Percentiles rank a stretch among this genome's conserved stretches.
phyloP scores from a whole-genome alignment of 1,139 yeast species.

The Lizanozyma gosingica region DNA sequence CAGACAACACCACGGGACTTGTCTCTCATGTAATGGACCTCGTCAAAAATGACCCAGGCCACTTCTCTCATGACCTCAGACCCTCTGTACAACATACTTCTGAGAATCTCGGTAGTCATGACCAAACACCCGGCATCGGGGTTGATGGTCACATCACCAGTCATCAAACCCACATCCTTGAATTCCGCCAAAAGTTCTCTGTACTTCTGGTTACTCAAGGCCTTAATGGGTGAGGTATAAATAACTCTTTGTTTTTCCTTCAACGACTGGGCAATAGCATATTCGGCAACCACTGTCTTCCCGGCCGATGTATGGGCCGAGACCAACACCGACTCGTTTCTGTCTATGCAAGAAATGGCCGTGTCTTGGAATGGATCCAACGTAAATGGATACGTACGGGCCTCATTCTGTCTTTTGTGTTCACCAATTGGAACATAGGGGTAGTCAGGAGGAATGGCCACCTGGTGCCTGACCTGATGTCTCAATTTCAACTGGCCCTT shows the following conservation, averaged over 20 bases:
- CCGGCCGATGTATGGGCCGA: slow-evolving; percentile 99
- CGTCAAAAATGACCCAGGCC: slow-evolving; percentile 94
- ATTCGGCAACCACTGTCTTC: slow-evolving; percentile 97
- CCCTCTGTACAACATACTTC: slow-evolving; percentile 90
- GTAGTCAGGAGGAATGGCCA: slow-evolving; percentile 87
- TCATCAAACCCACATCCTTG: slow-evolving; percentile 94
- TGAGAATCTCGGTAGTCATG: slow-evolving; percentile 93
- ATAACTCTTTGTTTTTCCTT: slow-evolving; percentile 89
- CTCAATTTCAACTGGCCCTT: slow-evolving; percentile 53
- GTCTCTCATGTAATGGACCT: slow-evolving; percentile 94
- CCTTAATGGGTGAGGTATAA: slow-evolving; percentile 95
- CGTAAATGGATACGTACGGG: slow-evolving; percentile 83
- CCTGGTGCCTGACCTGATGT: slow-evolving; percentile 97
- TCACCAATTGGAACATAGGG: slow-evolving; percentile 83
- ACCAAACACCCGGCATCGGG: slow-evolving; percentile 96
- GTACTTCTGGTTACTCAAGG: slow-evolving; percentile 91
- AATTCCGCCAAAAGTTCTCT: slow-evolving; percentile 88
- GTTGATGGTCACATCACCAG: slow-evolving; percentile 96
- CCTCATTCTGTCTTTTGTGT: slow-evolving; percentile 65
- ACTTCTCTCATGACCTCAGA: slow-evolving; percentile 95
- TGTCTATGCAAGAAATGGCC: slow-evolving; percentile 87
- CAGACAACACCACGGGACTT: slow-evolving; percentile 97
- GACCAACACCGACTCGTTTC: slow-evolving; percentile 91
- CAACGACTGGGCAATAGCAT: slow-evolving; percentile 92
- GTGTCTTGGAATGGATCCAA: slow-evolving; percentile 96